Conservation (phyloP, 1,139 yeast genomes). For the Lodderomyces margitis region DNA sequence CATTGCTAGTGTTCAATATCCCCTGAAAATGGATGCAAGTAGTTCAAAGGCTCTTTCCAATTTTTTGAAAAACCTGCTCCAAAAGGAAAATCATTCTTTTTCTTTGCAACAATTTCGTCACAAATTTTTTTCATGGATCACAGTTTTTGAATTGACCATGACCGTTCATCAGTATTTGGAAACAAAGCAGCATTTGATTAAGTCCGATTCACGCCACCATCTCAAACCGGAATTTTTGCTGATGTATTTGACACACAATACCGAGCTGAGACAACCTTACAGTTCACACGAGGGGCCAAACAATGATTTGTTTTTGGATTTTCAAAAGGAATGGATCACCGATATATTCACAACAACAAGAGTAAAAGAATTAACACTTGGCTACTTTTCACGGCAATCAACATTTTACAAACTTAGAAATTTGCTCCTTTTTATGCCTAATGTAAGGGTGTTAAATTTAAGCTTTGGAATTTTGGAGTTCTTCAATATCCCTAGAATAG, state of each 20-base stretch:
- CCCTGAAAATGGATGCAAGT: too few species aligned
- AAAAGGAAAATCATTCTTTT: too few species aligned
- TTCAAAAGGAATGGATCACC: background rate
- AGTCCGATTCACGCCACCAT: background rate
- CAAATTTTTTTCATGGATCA: too few species aligned
- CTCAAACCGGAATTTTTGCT: background rate
- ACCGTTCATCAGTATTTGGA: background rate
- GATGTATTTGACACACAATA: background rate
- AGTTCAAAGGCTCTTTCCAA: too few species aligned
- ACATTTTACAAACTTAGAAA: background rate
- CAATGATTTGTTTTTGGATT: background rate
- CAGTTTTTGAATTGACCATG: background rate
- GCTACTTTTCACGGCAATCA: background rate
- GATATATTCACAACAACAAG: background rate
- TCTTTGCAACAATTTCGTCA: too few species aligned
- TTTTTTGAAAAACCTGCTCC: too few species aligned
- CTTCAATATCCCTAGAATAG: background rate
- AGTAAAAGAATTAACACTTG: background rate
- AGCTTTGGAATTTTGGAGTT: background rate
- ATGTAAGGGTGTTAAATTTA: background rate
- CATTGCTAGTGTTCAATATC: too few species aligned
- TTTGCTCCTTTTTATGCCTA: background rate
- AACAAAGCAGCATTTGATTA: background rate
- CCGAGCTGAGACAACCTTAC: background rate
- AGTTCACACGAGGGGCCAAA: background rate